Conservation (phyloP, 192 early-diverging fungal genomes). For the Gryganskiella cystojenkinii region DNA sequence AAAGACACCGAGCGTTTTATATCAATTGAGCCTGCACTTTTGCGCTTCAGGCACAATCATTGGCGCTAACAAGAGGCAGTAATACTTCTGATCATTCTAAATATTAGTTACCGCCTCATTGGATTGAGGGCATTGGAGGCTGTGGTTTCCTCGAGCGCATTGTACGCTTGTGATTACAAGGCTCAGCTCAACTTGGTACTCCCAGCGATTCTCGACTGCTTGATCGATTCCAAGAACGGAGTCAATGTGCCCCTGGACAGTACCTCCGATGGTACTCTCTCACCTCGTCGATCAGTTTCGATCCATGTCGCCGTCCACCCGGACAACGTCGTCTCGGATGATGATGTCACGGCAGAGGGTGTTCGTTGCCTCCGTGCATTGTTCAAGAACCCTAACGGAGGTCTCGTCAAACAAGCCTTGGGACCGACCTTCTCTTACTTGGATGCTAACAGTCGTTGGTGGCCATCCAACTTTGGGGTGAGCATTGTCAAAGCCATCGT, state of each 20-base stretch:
- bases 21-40: too few relatives aligned
- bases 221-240: constrained; percentile 44
- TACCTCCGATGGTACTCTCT: not conserved
- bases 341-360: constrained; percentile 47
- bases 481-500: constrained; percentile 41
- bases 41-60: too few relatives aligned
- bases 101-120: constrained; percentile 55
- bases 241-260: constrained; percentile 12
- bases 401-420: constrained; percentile 31
- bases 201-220: constrained; percentile 58
- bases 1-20: too few relatives aligned
- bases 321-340: constrained; percentile 33
- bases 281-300: constrained; percentile 26
- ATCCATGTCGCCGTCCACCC: constrained; percentile 38
- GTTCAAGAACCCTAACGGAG: constrained; percentile 35
- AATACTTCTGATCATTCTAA: not conserved
- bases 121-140: constrained; percentile 74
- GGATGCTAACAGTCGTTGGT: constrained; percentile 51
- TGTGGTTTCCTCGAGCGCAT: constrained; percentile 68
- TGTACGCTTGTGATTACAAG: constrained; percentile 69
- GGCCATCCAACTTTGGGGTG: constrained; percentile 47
- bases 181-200: constrained; percentile 70
- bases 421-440: constrained; percentile 41
- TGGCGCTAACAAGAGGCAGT: too few relatives aligned
- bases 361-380: constrained; percentile 49